A percentile compares a stretch with the other conserved stretches of the same genome.
phyloP scores from a whole-genome alignment of 768 basidiomycete genomes.

The Leccinum truebloodii region DNA sequence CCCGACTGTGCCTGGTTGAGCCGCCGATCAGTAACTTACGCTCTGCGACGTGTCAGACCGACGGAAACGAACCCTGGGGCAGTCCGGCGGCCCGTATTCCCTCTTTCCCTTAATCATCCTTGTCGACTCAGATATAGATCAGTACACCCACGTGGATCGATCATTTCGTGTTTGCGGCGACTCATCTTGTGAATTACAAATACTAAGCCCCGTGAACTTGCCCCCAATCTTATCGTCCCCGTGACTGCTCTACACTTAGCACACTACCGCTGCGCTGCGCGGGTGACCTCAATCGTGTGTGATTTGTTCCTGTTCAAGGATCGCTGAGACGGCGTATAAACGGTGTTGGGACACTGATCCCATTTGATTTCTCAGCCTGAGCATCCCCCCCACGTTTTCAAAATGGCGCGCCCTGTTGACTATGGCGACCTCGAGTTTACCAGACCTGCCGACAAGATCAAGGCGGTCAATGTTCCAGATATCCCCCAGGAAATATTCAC shows the following conservation, averaged over 20 bases:
- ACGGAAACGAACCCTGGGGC: neutral
- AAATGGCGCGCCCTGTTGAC: constrained; percentile 27
- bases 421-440: constrained; percentile 36
- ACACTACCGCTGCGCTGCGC: neutral
- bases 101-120: neutral
- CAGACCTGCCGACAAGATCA: constrained; percentile 40
- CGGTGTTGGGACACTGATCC: neutral
- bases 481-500: constrained; percentile 36
- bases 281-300: neutral
- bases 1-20: no score
- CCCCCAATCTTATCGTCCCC: constrained; percentile 8
- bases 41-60: no score
- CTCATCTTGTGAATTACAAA: neutral
- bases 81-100: neutral
- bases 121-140: constrained; percentile 3
- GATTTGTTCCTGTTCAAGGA: constrained; percentile 2
- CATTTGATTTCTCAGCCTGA: neutral
- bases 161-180: constrained; percentile 6
- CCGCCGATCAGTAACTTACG: no score
- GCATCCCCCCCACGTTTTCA: neutral
- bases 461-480: constrained; percentile 37
- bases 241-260: neutral
- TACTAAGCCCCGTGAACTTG: neutral
- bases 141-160: neutral
- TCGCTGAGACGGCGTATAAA: constrained; percentile 7